Evolutionary conservation across 2,329 filamentous ascomycete genomes (phyloP).

Genomic region (Verticillium isaacii): DNA sequence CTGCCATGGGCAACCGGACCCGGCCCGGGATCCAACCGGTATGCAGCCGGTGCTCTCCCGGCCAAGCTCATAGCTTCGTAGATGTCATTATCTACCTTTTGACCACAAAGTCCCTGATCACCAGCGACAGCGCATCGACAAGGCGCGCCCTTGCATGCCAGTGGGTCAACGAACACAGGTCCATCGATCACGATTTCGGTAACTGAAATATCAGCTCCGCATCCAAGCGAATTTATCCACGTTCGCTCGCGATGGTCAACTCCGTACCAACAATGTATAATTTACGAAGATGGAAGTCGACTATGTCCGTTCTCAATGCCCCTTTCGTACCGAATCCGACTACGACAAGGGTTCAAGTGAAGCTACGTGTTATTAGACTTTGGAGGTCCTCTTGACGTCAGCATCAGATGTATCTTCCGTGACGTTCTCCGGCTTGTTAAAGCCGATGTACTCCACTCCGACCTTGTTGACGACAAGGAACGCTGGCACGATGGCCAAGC

Average conservation of each 20-base stretch:
- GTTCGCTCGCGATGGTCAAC: too few species aligned
- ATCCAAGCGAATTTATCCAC: too few species aligned
- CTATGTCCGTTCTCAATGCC: too few species aligned
- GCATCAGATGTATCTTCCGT: not conserved
- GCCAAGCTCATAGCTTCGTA: not conserved
- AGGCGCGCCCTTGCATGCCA: too few species aligned
- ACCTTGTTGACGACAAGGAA: slow-evolving; percentile 9
- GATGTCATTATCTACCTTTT: not conserved
- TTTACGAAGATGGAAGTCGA: too few species aligned
- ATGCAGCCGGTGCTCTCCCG: not conserved
- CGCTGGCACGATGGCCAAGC: slow-evolving; percentile 8
- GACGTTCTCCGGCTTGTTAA: not conserved
- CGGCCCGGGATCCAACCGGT: not conserved
- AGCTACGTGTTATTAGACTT: not conserved
- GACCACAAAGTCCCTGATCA: not conserved
- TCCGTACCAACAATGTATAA: too few species aligned
- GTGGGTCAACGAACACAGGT: too few species aligned
- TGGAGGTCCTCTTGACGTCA: not conserved
- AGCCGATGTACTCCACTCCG: slow-evolving; percentile 1
- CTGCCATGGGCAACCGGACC: not conserved
- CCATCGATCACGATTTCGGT: too few species aligned
- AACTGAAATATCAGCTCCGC: too few species aligned
- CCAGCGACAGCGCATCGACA: not conserved
- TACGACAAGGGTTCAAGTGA: too few species aligned
- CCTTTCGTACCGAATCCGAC: too few species aligned